These are phyloP conservation scores for Ophiosphaerella herpotricha DNA, from an alignment of 2,329 filamentous ascomycete species.

Conservation along the genomic window DNA sequence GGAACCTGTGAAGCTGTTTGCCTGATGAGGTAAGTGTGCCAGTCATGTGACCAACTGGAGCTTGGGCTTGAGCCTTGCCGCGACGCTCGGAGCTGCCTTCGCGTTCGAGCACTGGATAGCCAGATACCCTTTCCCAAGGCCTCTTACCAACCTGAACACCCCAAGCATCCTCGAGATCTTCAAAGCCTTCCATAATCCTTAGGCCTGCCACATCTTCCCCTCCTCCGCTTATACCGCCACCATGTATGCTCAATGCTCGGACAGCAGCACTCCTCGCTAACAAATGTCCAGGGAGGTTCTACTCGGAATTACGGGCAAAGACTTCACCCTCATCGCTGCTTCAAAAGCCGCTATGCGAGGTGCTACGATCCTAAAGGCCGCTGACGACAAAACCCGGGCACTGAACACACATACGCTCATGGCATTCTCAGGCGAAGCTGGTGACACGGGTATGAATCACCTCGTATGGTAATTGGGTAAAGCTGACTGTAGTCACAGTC, in stretches of 20 bases:
- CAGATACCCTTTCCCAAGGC: background rate
- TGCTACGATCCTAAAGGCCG: conserved; percentile 90
- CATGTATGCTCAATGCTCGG: conserved; percentile 31
- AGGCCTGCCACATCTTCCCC: background rate
- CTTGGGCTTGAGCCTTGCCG: conserved; percentile 18
- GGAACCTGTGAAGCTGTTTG: background rate
- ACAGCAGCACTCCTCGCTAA: conserved; percentile 19
- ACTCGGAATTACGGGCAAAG: conserved; percentile 97
- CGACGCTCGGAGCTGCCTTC: conserved; percentile 23
- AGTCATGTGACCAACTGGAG: conserved; percentile 7
- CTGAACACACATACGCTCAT: conserved; percentile 94
- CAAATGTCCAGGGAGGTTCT: conserved; percentile 84
- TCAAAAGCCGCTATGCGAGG: conserved; percentile 99
- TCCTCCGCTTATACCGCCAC: conserved; percentile 21
- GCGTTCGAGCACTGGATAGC: conserved; percentile 2
- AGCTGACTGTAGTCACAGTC: conserved; percentile 59
- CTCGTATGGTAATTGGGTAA: background rate
- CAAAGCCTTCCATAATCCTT: background rate
- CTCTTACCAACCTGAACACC: background rate
- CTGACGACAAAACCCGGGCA: conserved; percentile 92
- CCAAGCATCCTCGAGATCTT: background rate
- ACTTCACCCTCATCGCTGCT: conserved; percentile 96
- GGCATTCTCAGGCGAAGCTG: conserved; percentile 94
- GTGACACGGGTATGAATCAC: conserved; percentile 75
- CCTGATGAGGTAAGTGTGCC: background rate